A percentile compares a stretch with the other conserved stretches of the same genome.
phyloP scores from a whole-genome alignment of 2,329 filamentous ascomycete species.

The Zalaria sp. region DNA sequence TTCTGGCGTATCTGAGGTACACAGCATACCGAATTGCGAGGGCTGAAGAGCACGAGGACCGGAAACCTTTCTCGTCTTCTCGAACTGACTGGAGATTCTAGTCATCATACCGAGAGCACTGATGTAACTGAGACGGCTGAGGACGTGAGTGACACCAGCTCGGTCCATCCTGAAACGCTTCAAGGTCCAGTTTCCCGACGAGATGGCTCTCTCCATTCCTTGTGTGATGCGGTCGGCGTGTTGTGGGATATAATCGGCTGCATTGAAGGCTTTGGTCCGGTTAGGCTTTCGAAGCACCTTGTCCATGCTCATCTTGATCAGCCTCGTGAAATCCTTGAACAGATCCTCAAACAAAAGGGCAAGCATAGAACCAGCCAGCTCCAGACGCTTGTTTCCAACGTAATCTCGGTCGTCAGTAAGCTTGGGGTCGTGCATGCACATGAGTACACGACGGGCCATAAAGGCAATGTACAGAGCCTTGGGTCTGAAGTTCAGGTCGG shows the following conservation, averaged over 20 bases:
- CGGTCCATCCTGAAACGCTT: slow-evolving; percentile 99
- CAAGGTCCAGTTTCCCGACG: slow-evolving; percentile 94
- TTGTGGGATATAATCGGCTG: slow-evolving; percentile 67
- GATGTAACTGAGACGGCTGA: slow-evolving; percentile 93
- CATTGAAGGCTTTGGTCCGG: slow-evolving; percentile 76
- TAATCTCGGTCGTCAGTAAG: slow-evolving; percentile 95
- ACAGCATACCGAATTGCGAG: slow-evolving; percentile 97
- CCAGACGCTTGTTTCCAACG: slow-evolving; percentile 91
- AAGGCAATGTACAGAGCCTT: slow-evolving; percentile 93
- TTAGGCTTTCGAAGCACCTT: slow-evolving; percentile 92
- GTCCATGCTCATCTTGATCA: slow-evolving; percentile 87
- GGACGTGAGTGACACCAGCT: slow-evolving; percentile 88
- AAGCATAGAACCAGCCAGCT: slow-evolving; percentile 86
- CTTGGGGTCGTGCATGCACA: slow-evolving; percentile 80
- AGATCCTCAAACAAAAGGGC: slow-evolving; percentile 92
- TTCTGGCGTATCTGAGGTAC: slow-evolving; percentile 93
- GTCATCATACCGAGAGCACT: slow-evolving; percentile 99
- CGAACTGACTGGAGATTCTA: slow-evolving; percentile 92
- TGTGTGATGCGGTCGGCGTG: slow-evolving; percentile 79
- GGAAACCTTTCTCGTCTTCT: slow-evolving; percentile 93
- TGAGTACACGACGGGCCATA: slow-evolving; percentile 92
- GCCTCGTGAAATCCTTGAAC: slow-evolving; percentile 86
- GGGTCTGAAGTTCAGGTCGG: slow-evolving; percentile 86
- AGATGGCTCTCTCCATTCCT: slow-evolving; percentile 90
- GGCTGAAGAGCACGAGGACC: slow-evolving; percentile 92